These are phyloP conservation scores for Sinapis alba DNA, from an alignment of 441 rosid genomes.

Conservation along the genomic window DNA sequence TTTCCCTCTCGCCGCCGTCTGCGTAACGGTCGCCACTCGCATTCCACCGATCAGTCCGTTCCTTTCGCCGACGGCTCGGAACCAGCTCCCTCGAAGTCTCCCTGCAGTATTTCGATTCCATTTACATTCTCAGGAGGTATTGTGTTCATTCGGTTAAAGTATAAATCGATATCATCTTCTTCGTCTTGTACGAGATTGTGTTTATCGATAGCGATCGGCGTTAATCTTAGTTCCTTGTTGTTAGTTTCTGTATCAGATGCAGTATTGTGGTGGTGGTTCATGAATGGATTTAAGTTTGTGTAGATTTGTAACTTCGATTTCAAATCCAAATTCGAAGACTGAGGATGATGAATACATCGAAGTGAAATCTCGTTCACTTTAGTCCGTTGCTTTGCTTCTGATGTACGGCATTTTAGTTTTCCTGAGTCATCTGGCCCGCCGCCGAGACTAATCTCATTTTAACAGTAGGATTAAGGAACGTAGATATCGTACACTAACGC, in stretches of 20 bases:
- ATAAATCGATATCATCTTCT: conserved; percentile 18
- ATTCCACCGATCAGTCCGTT: conserved; percentile 38
- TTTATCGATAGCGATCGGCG: background rate
- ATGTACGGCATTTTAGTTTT: background rate
- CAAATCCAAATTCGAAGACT: background rate
- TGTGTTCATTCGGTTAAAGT: conserved; percentile 15
- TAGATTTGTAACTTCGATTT: conserved; percentile 15
- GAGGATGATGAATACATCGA: background rate
- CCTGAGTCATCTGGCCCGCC: background rate
- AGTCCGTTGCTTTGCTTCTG: background rate
- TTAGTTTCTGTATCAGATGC: conserved; percentile 8
- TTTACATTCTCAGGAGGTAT: conserved; percentile 25
- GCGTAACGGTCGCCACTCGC: conserved; percentile 49
- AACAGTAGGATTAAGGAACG: background rate
- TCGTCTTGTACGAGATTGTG: conserved; percentile 9
- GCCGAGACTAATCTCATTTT: conserved; percentile 23
- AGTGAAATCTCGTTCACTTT: background rate
- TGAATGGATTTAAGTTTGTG: conserved; percentile 1
- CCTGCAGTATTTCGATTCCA: conserved; percentile 10
- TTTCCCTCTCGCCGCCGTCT: conserved; percentile 55
- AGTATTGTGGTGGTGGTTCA: background rate
- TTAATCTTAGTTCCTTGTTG: background rate
- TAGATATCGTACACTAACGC: background rate
- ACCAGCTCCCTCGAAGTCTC: background rate
- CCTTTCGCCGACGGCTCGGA: background rate